phyloP scores from a whole-genome alignment of 352 stramenopile genomes.

The Pythium chondricola region DNA sequence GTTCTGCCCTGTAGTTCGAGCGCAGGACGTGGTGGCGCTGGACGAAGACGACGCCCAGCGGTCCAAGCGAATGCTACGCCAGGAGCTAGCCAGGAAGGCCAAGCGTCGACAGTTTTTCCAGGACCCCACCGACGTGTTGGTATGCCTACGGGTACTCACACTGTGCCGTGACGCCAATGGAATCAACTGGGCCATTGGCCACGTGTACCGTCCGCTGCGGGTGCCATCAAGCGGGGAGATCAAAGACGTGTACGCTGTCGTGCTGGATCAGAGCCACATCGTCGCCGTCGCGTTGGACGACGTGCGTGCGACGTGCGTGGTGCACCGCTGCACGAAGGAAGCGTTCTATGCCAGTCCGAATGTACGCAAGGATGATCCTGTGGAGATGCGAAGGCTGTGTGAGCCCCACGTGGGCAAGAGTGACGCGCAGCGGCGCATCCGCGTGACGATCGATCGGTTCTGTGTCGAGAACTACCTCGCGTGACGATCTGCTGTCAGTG shows the following conservation, averaged over 20 bases:
- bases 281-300: conserved; percentile 15
- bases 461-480: too few relatives aligned
- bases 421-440: too few relatives aligned
- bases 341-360: conserved; percentile 1
- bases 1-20: conserved; percentile 16
- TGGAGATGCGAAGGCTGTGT: background rate
- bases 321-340: conserved; percentile 7
- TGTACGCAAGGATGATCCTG: background rate
- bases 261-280: conserved; percentile 7
- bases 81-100: background rate
- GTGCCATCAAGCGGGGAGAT: background rate
- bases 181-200: conserved; percentile 15
- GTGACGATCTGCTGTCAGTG: too few relatives aligned
- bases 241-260: conserved; percentile 6
- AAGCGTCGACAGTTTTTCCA: background rate
- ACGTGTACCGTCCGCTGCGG: conserved; percentile 1
- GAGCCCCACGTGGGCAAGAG: too few relatives aligned
- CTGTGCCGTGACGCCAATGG: conserved; percentile 16
- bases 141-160: conserved; percentile 3
- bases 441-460: too few relatives aligned
- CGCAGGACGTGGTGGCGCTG: conserved; percentile 12
- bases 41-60: conserved; percentile 4
- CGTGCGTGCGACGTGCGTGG: conserved; percentile 5
- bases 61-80: background rate
- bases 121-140: background rate